Evolutionary conservation across 108 stramenopile species (phyloP).

Genomic region (Pseudonitzschia multiseries): DNA sequence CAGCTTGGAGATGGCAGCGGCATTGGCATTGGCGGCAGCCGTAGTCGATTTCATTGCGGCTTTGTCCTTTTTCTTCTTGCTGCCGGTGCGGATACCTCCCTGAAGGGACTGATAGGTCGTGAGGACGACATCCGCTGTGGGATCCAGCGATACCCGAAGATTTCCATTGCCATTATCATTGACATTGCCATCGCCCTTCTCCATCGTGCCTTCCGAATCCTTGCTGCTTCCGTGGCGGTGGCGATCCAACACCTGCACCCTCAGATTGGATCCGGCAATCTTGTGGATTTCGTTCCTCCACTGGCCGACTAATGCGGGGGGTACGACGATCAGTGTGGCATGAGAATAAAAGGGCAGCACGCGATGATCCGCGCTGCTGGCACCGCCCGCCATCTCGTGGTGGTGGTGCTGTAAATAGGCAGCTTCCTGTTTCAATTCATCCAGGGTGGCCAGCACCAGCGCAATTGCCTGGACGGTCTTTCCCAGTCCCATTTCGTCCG

Average conservation of each 20-base stretch:
- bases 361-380: neutral
- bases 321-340: slow-evolving; percentile 77
- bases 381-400: neutral
- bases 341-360: slow-evolving; percentile 24
- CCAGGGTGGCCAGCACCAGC: slow-evolving; percentile 37
- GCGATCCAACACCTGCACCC: slow-evolving; percentile 24
- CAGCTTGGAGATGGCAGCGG: neutral
- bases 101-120: slow-evolving; percentile 53
- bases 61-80: neutral
- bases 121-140: slow-evolving; percentile 43
- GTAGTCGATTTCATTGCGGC: neutral
- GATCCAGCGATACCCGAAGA: slow-evolving; percentile 7
- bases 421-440: slow-evolving; percentile 10
- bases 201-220: neutral
- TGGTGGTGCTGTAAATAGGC: neutral
- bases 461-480: slow-evolving; percentile 56
- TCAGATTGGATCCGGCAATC: slow-evolving; percentile 23
- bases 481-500: slow-evolving; percentile 61
- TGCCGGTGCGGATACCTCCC: neutral
- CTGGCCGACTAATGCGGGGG: slow-evolving; percentile 63
- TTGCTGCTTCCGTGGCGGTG: neutral
- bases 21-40: neutral
- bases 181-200: neutral
- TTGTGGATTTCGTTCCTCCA: slow-evolving; percentile 67
- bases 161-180: neutral